A percentile compares a stretch with the other conserved stretches of the same genome.
phyloP scores from a whole-genome alignment of 352 stramenopile genomes.

The Pythium vanterpoolii region DNA sequence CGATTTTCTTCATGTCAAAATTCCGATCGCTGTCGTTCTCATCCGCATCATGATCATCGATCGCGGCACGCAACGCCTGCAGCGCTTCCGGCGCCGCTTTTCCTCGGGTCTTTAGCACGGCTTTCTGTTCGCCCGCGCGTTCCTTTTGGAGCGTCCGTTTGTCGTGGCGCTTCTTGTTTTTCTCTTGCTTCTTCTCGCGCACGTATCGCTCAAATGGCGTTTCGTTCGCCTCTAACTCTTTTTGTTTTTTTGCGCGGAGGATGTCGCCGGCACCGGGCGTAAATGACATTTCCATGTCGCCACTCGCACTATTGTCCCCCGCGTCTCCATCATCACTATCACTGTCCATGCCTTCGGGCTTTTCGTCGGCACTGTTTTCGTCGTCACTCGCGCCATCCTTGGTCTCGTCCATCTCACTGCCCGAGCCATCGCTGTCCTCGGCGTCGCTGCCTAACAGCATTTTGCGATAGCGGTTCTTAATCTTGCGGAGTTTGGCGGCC shows the following conservation, averaged over 20 bases:
- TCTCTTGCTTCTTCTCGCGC: constrained; percentile 84
- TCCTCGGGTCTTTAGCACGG: constrained; percentile 65
- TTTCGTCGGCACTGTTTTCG: constrained; percentile 27
- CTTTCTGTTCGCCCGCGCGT: constrained; percentile 57
- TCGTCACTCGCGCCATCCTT: constrained; percentile 25
- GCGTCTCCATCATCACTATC: constrained; percentile 21
- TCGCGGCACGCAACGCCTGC: constrained; percentile 55
- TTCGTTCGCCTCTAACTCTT: constrained; percentile 72
- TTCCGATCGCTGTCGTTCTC: constrained; percentile 47
- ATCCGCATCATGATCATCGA: constrained; percentile 37
- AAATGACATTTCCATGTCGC: constrained; percentile 86
- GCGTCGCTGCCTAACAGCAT: constrained; percentile 72
- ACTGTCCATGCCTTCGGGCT: constrained; percentile 16
- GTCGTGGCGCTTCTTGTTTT: constrained; percentile 82
- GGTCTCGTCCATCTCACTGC: constrained; percentile 23
- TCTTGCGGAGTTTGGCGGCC: constrained; percentile 66
- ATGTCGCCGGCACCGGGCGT: constrained; percentile 64
- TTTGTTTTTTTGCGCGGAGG: constrained; percentile 70
- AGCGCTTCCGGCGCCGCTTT: constrained; percentile 36
- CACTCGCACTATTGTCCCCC: constrained; percentile 18
- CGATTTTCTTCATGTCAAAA: constrained; percentile 86
- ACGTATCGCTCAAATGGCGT: constrained; percentile 83
- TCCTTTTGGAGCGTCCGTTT: constrained; percentile 66
- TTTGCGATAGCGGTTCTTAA: constrained; percentile 78
- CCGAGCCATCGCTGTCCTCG: constrained; percentile 53